Evolutionary conservation across 1,284 basidiomycete species (phyloP).

Genomic region (Fomitopsis palustris): DNA sequence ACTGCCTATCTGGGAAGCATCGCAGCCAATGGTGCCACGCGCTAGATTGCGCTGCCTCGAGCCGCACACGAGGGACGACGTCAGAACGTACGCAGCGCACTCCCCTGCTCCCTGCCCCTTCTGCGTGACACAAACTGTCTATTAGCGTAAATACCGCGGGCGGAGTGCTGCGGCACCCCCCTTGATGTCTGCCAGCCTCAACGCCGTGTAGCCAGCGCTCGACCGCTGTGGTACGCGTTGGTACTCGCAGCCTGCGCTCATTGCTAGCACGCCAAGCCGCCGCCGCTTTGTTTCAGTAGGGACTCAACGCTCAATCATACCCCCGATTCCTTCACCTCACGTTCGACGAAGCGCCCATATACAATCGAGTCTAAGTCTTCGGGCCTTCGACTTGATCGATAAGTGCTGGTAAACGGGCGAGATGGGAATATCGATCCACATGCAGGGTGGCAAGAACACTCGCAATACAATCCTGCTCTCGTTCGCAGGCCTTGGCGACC

Average conservation of each 20-base stretch:
- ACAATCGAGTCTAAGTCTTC: not conserved
- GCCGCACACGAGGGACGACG: not conserved
- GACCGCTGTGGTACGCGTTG: too few relatives aligned
- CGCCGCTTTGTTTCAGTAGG: not conserved
- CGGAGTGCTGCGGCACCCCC: too few relatives aligned
- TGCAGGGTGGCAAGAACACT: not conserved
- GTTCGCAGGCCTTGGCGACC: not conserved
- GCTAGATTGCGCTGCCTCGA: not conserved
- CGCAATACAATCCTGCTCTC: not conserved
- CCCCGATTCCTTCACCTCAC: not conserved
- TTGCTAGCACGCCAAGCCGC: not conserved
- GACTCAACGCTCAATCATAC: not conserved
- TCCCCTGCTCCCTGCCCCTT: not conserved
- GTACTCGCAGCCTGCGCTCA: not conserved
- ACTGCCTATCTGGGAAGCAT: not conserved
- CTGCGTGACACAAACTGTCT: not conserved
- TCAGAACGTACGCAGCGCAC: not conserved
- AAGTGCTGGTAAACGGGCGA: not conserved
- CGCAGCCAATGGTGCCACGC: not conserved
- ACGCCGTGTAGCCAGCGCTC: too few relatives aligned
- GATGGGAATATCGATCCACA: not conserved
- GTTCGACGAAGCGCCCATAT: not conserved
- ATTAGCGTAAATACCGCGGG: not conserved
- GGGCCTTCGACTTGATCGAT: not conserved
- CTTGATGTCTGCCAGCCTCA: too few relatives aligned